A percentile compares a stretch with the other conserved stretches of the same genome.
Conservation (phyloP, 202 grass and related monocot genomes). For the Setaria italica region DNA sequence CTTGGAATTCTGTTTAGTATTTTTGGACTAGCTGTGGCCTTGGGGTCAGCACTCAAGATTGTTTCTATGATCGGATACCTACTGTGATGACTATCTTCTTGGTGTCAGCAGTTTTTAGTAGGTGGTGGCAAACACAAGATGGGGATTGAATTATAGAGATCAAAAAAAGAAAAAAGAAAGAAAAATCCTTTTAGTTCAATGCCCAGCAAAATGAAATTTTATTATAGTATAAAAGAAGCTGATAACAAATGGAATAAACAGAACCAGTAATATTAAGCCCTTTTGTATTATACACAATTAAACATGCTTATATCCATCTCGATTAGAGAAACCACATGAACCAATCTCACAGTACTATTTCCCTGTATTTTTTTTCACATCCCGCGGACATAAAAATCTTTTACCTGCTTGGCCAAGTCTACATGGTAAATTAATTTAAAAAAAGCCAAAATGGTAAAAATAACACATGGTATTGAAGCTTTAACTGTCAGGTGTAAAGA, state of each 20-base stretch:
- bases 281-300: background rate
- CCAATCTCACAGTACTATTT: slow-evolving; percentile 18
- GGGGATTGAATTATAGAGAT: background rate
- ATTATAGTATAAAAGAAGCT: slow-evolving; percentile 6
- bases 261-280: background rate
- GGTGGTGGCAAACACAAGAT: background rate
- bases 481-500: background rate
- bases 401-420: too few species aligned
- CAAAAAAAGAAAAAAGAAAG: background rate
- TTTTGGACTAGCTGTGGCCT: background rate
- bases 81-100: background rate
- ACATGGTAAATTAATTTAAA: too few species aligned
- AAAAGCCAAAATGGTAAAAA: background rate
- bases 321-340: background rate
- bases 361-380: background rate
- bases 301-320: background rate
- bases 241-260: background rate
- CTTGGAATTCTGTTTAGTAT: background rate
- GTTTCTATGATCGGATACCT: background rate
- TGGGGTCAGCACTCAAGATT: background rate
- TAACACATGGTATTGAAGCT: background rate
- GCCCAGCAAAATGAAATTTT: background rate
- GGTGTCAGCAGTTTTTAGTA: background rate
- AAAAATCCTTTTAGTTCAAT: background rate
- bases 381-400: background rate